Evolutionary conservation across 768 basidiomycete genomes (phyloP).

Genomic region (Macrolepiota fuliginosa): DNA sequence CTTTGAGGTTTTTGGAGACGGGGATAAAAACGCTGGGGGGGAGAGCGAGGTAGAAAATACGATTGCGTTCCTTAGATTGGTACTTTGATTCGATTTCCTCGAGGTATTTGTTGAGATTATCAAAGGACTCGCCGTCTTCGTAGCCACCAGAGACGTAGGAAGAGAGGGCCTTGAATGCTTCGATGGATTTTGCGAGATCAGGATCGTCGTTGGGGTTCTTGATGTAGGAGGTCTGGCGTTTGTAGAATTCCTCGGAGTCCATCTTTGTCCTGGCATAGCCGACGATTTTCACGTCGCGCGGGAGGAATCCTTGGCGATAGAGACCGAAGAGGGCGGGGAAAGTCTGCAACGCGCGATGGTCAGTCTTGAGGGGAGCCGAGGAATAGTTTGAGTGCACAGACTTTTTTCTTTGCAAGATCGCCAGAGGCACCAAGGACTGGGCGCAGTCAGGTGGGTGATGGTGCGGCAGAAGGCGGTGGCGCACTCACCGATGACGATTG

Average conservation of each 20-base stretch:
- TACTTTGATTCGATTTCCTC: conserved; percentile 76
- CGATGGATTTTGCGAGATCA: conserved; percentile 56
- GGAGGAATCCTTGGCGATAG: conserved; percentile 77
- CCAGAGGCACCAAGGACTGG: conserved; percentile 94
- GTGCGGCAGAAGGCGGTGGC: conserved; percentile 10
- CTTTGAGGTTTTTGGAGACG: conserved; percentile 80
- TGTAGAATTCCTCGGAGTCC: conserved; percentile 80
- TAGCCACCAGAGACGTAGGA: conserved; percentile 88
- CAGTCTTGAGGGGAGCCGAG: background rate
- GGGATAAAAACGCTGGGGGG: conserved; percentile 96
- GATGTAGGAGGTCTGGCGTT: conserved; percentile 82
- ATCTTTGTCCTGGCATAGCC: conserved; percentile 98
- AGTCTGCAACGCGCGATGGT: conserved; percentile 53
- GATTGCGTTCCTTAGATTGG: conserved; percentile 61
- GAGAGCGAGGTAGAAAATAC: conserved; percentile 95
- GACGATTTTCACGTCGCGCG: conserved; percentile 82
- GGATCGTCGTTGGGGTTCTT: conserved; percentile 69
- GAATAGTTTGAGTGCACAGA: conserved; percentile 21
- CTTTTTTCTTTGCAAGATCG: conserved; percentile 99
- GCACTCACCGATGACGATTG: conserved; percentile 76
- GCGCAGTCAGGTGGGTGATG: background rate
- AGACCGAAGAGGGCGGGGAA: conserved; percentile 94
- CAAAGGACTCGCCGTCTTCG: conserved; percentile 79
- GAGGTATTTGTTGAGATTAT: conserved; percentile 72
- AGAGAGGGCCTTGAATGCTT: conserved; percentile 80